A percentile compares a stretch with the other conserved stretches of the same genome.
Evolutionary conservation across 2,329 filamentous ascomycete genomes (phyloP).

Genomic region (Xylariaceae sp.): DNA sequence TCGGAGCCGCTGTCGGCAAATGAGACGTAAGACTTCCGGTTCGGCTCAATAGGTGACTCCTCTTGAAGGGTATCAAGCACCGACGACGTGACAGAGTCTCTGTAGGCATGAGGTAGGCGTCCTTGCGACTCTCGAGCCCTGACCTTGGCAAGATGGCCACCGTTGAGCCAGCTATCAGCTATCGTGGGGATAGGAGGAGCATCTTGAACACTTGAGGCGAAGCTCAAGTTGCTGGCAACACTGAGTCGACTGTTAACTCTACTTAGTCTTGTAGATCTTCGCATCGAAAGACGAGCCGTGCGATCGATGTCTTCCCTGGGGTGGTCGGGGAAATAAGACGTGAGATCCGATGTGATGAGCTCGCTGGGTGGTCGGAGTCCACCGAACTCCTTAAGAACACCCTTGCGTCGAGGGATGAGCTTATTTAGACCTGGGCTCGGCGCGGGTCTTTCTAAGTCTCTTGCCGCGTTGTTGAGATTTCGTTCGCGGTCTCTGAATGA

Average conservation of each 20-base stretch:
- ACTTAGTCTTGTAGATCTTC: conserved; percentile 85
- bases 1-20: conserved; percentile 75
- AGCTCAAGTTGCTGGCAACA: conserved; percentile 89
- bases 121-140: conserved; percentile 41
- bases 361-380: conserved; percentile 92
- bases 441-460: conserved; percentile 54
- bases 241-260: conserved; percentile 90
- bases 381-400: conserved; percentile 74
- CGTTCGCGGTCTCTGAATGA: conserved; percentile 67
- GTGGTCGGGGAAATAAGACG: conserved; percentile 96
- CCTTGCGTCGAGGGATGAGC: conserved; percentile 46
- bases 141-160: conserved; percentile 49
- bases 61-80: conserved; percentile 87
- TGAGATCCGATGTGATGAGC: conserved; percentile 92
- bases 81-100: conserved; percentile 85
- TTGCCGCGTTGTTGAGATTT: conserved; percentile 57
- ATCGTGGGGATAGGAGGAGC: conserved; percentile 94
- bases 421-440: conserved; percentile 44
- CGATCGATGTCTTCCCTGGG: conserved; percentile 91
- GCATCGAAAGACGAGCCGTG: conserved; percentile 87
- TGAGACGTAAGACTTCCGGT: conserved; percentile 94
- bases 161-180: conserved; percentile 83
- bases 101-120: conserved; percentile 59
- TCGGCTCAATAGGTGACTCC: conserved; percentile 80
- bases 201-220: conserved; percentile 86